Conservation (phyloP, 352 stramenopile species). For the Globisporangium canariense region DNA sequence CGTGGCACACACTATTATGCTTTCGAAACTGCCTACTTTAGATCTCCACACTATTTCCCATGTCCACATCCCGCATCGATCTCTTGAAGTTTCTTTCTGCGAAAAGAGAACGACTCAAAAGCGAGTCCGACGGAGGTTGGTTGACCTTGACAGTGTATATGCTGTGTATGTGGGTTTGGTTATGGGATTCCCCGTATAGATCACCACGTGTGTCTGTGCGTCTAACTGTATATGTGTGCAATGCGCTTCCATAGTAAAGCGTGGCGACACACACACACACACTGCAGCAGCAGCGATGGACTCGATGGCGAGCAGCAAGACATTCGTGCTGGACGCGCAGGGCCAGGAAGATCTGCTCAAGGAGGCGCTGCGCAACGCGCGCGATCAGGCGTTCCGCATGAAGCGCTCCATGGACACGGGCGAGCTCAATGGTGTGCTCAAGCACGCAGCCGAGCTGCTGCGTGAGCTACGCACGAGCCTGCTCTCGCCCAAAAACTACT, state of each 20-base stretch:
- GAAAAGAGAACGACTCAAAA: background rate
- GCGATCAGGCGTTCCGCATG: slow-evolving; percentile 83
- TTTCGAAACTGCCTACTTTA: too few relatives aligned
- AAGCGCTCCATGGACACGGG: slow-evolving; percentile 73
- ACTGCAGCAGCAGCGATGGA: slow-evolving; percentile 7
- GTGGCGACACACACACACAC: background rate
- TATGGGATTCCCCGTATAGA: too few relatives aligned
- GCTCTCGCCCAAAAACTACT: slow-evolving; percentile 99
- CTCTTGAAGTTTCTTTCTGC: background rate
- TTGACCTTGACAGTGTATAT: too few relatives aligned
- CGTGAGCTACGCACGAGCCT: slow-evolving; percentile 82
- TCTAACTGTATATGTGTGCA: background rate
- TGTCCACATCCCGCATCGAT: too few relatives aligned
- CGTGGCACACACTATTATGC: too few relatives aligned
- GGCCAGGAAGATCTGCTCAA: slow-evolving; percentile 67
- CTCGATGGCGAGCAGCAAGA: background rate
- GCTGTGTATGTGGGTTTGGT: background rate
- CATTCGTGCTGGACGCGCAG: slow-evolving; percentile 62
- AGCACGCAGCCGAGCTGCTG: slow-evolving; percentile 79
- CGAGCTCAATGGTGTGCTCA: slow-evolving; percentile 75
- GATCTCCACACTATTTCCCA: too few relatives aligned
- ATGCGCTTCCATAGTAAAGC: background rate
- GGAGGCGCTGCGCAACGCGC: slow-evolving; percentile 67
- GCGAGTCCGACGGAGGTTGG: background rate
- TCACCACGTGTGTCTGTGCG: background rate